These are phyloP conservation scores for Neonothopanus nambi DNA, from an alignment of 1,284 basidiomycete species.

Conservation along the genomic window DNA sequence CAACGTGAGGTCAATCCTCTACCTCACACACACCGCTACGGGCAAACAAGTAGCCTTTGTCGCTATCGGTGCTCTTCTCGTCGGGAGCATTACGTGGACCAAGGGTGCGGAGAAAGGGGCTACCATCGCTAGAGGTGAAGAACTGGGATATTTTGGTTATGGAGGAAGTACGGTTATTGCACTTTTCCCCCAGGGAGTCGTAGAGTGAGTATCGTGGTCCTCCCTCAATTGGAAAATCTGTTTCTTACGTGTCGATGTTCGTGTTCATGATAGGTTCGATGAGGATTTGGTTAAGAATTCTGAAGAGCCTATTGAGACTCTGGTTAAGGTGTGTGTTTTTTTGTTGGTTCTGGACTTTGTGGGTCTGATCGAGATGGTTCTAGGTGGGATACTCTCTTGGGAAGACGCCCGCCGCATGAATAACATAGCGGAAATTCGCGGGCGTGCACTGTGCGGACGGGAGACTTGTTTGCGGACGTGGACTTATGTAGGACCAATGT, in stretches of 20 bases:
- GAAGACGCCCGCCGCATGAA: too few relatives aligned
- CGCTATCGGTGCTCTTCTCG: slow-evolving; percentile 67
- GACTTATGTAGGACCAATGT: too few relatives aligned
- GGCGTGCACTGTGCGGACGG: too few relatives aligned
- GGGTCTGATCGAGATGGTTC: too few relatives aligned
- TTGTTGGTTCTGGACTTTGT: neutral
- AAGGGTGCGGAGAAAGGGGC: slow-evolving; percentile 34
- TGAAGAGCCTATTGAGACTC: slow-evolving; percentile 62
- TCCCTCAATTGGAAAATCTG: too few relatives aligned
- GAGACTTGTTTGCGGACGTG: too few relatives aligned
- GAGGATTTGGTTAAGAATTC: slow-evolving; percentile 67
- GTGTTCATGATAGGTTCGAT: slow-evolving; percentile 52
- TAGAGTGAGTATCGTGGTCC: slow-evolving; percentile 40
- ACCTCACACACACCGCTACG: slow-evolving; percentile 46
- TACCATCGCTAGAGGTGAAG: slow-evolving; percentile 50
- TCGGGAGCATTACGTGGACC: slow-evolving; percentile 56
- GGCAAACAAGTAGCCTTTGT: slow-evolving; percentile 55
- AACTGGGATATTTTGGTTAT: slow-evolving; percentile 67
- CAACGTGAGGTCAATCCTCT: slow-evolving; percentile 64
- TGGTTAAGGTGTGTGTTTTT: slow-evolving; percentile 56
- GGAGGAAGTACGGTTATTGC: slow-evolving; percentile 70
- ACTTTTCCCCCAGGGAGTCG: slow-evolving; percentile 61
- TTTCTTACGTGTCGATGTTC: neutral
- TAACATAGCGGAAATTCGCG: too few relatives aligned
- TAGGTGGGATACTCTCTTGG: slow-evolving; percentile 15